phyloP scores from a whole-genome alignment of 805 yeast genomes.

The Saturnispora silvae region DNA sequence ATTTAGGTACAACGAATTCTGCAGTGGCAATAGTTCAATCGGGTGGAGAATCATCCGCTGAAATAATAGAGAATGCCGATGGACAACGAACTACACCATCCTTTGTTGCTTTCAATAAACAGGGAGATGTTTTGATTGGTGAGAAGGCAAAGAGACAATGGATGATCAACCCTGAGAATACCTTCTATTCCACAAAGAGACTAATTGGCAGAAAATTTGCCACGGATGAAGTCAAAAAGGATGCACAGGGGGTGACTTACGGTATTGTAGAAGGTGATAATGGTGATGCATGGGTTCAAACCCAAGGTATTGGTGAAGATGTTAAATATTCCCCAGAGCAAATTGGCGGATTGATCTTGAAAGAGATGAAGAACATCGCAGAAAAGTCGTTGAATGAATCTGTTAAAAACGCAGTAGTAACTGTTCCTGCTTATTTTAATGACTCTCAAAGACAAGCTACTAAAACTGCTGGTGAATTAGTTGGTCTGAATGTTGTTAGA shows the following conservation, averaged over 20 bases:
- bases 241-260: constrained; percentile 80
- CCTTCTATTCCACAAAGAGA: constrained; percentile 90
- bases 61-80: constrained; percentile 68
- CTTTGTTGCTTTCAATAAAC: constrained; percentile 82
- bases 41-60: constrained; percentile 48
- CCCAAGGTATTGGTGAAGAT: constrained; percentile 48
- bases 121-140: constrained; percentile 86
- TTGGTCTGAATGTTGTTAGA: constrained; percentile 78
- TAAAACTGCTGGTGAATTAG: constrained; percentile 91
- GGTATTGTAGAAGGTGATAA: constrained; percentile 74
- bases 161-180: constrained; percentile 87
- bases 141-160: constrained; percentile 95
- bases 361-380: constrained; percentile 94
- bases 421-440: constrained; percentile 84
- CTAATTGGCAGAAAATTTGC: constrained; percentile 87
- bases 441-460: constrained; percentile 88
- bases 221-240: constrained; percentile 86
- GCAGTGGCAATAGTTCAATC: constrained; percentile 84
- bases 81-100: constrained; percentile 85
- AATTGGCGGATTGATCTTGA: constrained; percentile 84
- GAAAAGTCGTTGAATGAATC: constrained; percentile 60
- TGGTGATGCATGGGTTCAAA: constrained; percentile 93
- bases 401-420: constrained; percentile 80
- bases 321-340: constrained; percentile 88
- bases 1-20: constrained; percentile 82